Percentiles rank a stretch among this genome's conserved stretches.
Evolutionary conservation across 176 grass and related monocot genomes (phyloP).

Genomic region (bread wheat (Triticum aestivum)): IWGSC_CS_RefSeq_v2.1 NC_057800.1:65782329-65782828

Average conservation of each 20-base stretch:
- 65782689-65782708: conserved; percentile 43
- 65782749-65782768: conserved; percentile 40
- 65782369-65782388: conserved; percentile 52
- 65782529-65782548: conserved; percentile 56
- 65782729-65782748: conserved; percentile 38
- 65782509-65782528: conserved; percentile 53
- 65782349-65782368: conserved; percentile 42
- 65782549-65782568: conserved; percentile 57
- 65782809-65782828: conserved; percentile 64
- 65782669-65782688: conserved; percentile 59
- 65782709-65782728: conserved; percentile 32
- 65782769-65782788: conserved; percentile 59
- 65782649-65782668: conserved; percentile 55
- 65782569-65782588: conserved; percentile 51
- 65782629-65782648: conserved; percentile 48
- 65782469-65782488: conserved; percentile 43
- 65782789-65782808: conserved; percentile 56
- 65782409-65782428: conserved; percentile 49
- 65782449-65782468: conserved; percentile 38
- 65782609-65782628: conserved; percentile 47
- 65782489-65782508: conserved; percentile 54
- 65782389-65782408: conserved; percentile 55
- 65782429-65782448: conserved; percentile 45
- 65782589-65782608: conserved; percentile 49
- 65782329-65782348: conserved; percentile 54